Evolutionary conservation across 495 filamentous ascomycete genomes (phyloP).

Genomic region (Pseudevernia furfuracea): DNA sequence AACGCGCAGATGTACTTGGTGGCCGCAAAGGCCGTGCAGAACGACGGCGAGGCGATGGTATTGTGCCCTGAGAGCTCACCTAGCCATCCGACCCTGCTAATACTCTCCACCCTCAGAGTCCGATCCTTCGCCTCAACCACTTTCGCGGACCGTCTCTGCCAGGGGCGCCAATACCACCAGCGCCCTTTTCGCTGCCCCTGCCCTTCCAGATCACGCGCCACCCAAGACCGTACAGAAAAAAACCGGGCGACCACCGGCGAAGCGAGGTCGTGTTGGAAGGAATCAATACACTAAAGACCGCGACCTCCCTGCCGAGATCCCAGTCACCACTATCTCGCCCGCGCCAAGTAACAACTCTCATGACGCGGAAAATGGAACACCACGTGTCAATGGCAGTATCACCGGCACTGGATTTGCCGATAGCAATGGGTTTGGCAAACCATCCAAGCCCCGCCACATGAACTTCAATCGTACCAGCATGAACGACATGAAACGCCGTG

Average conservation of each 20-base stretch:
- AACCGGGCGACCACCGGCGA: conserved; percentile 55
- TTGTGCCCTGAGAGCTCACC: conserved; percentile 23
- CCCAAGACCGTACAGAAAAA: conserved; percentile 54
- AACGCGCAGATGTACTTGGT: conserved; percentile 53
- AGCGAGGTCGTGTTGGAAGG: conserved; percentile 63
- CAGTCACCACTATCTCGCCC: conserved; percentile 43
- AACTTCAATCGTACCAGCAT: conserved; percentile 61
- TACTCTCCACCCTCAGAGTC: conserved; percentile 40
- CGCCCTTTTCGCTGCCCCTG: conserved; percentile 21
- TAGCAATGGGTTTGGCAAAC: conserved; percentile 42
- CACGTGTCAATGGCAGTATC: conserved; percentile 29
- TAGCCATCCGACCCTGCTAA: conserved; percentile 2
- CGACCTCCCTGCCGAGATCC: conserved; percentile 43
- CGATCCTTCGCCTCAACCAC: conserved; percentile 52
- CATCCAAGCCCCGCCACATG: conserved; percentile 52
- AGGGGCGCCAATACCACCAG: conserved; percentile 28
- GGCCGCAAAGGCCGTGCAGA: conserved; percentile 70
- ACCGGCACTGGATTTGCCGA: conserved; percentile 35
- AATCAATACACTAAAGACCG: conserved; percentile 82
- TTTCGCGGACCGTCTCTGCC: conserved; percentile 34
- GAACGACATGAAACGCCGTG: conserved; percentile 85
- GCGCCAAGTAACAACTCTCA: conserved; percentile 48
- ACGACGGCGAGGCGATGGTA: conserved; percentile 69
- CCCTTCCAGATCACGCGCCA: conserved; percentile 34
- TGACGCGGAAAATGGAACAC: conserved; percentile 28